These are phyloP conservation scores for Globisporangium orthogonon DNA, from an alignment of 352 stramenopile species.

Conservation along the genomic window DNA sequence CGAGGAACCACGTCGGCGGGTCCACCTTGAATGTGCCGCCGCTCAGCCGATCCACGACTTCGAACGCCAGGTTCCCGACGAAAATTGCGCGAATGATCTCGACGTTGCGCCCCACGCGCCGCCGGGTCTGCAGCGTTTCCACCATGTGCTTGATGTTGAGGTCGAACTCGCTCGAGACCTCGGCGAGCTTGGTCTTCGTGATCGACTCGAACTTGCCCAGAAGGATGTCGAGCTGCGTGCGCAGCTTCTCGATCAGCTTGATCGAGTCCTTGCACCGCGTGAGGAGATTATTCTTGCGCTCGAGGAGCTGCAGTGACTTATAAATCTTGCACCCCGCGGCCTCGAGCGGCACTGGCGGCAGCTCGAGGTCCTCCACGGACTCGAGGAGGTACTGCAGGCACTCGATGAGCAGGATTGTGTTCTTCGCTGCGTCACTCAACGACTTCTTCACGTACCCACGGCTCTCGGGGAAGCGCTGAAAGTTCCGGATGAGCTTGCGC, in stretches of 20 bases:
- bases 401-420: conserved; percentile 96
- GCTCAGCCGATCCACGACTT: conserved; percentile 93
- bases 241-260: conserved; percentile 91
- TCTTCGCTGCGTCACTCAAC: conserved; percentile 88
- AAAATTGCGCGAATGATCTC: conserved; percentile 92
- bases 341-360: conserved; percentile 46
- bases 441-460: conserved; percentile 80
- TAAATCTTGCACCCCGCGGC: conserved; percentile 78
- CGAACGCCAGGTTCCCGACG: conserved; percentile 90
- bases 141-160: conserved; percentile 86
- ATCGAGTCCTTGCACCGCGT: conserved; percentile 92
- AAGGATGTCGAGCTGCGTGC: conserved; percentile 90
- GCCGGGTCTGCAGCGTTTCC: conserved; percentile 54
- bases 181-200: conserved; percentile 84
- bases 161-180: conserved; percentile 85
- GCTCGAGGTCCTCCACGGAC: conserved; percentile 87
- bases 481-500: conserved; percentile 84
- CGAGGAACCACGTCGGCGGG: conserved; percentile 79
- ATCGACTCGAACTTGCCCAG: conserved; percentile 89
- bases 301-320: conserved; percentile 89
- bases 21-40: conserved; percentile 89
- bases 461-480: conserved; percentile 73
- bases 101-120: conserved; percentile 56
- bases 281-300: conserved; percentile 87
- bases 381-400: conserved; percentile 95